Evolutionary conservation across 1,139 yeast genomes (phyloP).

Genomic region (Saccharomyces hybrid): DNA sequence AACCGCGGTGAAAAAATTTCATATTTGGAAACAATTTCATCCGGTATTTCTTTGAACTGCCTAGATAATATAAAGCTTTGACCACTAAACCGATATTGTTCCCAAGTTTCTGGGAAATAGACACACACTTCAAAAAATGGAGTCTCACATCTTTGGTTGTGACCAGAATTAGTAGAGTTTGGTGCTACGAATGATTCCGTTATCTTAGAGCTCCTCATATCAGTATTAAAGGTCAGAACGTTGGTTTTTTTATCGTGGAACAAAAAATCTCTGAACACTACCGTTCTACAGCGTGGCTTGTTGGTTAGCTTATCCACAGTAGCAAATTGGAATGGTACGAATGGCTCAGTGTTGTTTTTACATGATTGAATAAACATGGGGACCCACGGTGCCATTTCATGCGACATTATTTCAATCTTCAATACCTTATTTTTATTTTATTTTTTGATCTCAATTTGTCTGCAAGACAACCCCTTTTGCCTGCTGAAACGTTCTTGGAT

Average conservation of each 20-base stretch:
- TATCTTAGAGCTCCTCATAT: slow-evolving; percentile 58
- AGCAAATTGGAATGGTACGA: slow-evolving; percentile 58
- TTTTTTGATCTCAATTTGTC: neutral
- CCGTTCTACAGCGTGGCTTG: slow-evolving; percentile 59
- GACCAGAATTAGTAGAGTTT: neutral
- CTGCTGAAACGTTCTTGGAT: neutral
- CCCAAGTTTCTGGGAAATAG: slow-evolving; percentile 52
- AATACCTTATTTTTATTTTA: slow-evolving; percentile 9
- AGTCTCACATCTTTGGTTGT: slow-evolving; percentile 31
- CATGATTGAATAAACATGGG: slow-evolving; percentile 48
- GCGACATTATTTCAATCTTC: slow-evolving; percentile 15
- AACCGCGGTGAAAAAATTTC: slow-evolving; percentile 29
- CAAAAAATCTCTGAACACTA: slow-evolving; percentile 67
- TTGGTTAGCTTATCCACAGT: slow-evolving; percentile 46
- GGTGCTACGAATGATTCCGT: slow-evolving; percentile 37
- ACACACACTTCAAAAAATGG: slow-evolving; percentile 61
- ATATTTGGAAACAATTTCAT: slow-evolving; percentile 13
- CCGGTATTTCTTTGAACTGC: slow-evolving; percentile 9
- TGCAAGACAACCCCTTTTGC: neutral
- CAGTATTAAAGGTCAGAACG: slow-evolving; percentile 64
- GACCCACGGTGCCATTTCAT: slow-evolving; percentile 67
- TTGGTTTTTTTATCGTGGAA: slow-evolving; percentile 64
- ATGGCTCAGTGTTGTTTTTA: slow-evolving; percentile 39
- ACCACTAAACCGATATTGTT: slow-evolving; percentile 70
- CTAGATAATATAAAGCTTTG: slow-evolving; percentile 35